phyloP scores from a whole-genome alignment of 2,329 filamentous ascomycete species.

The Juglanconis juglandina region DNA sequence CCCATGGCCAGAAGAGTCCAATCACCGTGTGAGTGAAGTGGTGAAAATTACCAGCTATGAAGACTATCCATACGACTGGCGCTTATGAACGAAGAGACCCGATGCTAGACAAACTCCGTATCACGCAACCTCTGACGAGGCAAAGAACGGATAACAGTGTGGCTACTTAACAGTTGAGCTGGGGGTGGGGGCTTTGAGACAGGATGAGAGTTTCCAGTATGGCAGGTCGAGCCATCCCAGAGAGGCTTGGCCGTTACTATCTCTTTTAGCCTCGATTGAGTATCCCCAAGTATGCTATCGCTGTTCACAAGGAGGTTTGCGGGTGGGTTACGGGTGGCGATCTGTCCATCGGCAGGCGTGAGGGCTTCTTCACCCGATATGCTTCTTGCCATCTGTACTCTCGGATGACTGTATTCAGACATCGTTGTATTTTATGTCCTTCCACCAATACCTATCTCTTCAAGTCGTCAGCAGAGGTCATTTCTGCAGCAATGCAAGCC shows the following conservation, averaged over 20 bases:
- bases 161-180: not conserved
- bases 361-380: slow-evolving; percentile 32
- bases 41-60: no score
- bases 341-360: slow-evolving; percentile 26
- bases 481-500: slow-evolving; percentile 19
- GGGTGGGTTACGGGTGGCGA: slow-evolving; percentile 30
- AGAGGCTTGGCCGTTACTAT: slow-evolving; percentile 14
- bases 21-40: no score
- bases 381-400: slow-evolving; percentile 29
- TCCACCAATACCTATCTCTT: not conserved
- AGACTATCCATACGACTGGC: no score
- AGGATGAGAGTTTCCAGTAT: slow-evolving; percentile 22
- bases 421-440: slow-evolving; percentile 28
- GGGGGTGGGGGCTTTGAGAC: not conserved
- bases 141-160: no score
- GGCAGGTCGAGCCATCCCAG: slow-evolving; percentile 21
- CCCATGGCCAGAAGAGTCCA: no score
- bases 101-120: not conserved
- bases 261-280: not conserved
- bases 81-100: no score
- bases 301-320: slow-evolving; percentile 29
- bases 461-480: slow-evolving; percentile 22
- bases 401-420: slow-evolving; percentile 34
- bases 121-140: not conserved
- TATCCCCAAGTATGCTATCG: slow-evolving; percentile 20